A percentile compares a stretch with the other conserved stretches of the same genome.
These are phyloP conservation scores for Cryphonectria nitschkei DNA, from an alignment of 2,329 filamentous ascomycete species.

Conservation along the genomic window DNA sequence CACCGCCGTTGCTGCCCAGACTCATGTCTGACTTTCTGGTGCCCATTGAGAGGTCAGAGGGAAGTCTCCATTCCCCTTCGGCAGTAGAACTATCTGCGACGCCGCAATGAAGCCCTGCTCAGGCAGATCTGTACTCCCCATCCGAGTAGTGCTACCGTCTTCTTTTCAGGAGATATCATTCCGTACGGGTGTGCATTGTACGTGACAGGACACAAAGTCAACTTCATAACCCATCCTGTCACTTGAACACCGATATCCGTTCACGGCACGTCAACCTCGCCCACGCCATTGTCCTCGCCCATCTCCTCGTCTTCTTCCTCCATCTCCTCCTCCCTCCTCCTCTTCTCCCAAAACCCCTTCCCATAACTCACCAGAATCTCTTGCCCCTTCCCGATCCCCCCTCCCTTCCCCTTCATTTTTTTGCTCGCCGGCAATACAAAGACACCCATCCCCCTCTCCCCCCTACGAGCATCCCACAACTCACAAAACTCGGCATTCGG, in stretches of 20 bases:
- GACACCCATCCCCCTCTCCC: conserved; percentile 60
- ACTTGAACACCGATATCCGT: background rate
- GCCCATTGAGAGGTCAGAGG: background rate
- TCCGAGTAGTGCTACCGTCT: background rate
- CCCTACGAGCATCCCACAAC: conserved; percentile 57
- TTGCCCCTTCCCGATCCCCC: conserved; percentile 57
- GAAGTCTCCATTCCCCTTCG: background rate
- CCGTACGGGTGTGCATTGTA: background rate
- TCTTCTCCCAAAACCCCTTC: conserved; percentile 66
- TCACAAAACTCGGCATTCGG: conserved; percentile 64
- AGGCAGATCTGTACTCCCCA: background rate
- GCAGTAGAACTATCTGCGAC: background rate
- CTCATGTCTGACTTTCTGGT: conserved; percentile 22
- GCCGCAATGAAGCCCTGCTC: background rate
- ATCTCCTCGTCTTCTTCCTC: background rate
- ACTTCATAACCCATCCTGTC: background rate
- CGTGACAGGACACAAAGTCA: background rate
- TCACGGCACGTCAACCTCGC: background rate
- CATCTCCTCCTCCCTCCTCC: conserved; percentile 40
- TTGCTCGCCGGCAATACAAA: conserved; percentile 54
- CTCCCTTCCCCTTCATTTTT: conserved; percentile 32
- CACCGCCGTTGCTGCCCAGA: conserved; percentile 10
- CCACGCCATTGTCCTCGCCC: background rate
- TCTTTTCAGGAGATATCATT: background rate
- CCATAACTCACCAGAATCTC: conserved; percentile 71